Evolutionary conservation across 441 rosid genomes (phyloP).

Genomic region (Populus tomentosa): DNA sequence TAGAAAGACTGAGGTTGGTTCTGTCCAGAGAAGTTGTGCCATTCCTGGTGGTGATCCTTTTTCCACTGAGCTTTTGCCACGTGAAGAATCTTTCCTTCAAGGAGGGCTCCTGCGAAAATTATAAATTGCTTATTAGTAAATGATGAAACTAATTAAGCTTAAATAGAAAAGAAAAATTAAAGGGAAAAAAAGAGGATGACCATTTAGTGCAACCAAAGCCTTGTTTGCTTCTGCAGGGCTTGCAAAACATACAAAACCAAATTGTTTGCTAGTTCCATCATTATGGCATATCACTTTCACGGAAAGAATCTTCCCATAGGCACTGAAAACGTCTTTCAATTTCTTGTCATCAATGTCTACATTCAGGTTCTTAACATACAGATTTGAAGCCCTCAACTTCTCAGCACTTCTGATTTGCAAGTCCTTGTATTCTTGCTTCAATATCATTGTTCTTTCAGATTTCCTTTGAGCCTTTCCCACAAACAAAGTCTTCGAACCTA

Average conservation of each 20-base stretch:
- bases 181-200: constrained; percentile 15
- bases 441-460: constrained; percentile 52
- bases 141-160: constrained; percentile 10
- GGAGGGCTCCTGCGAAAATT: constrained; percentile 31
- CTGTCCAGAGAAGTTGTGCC: constrained; percentile 26
- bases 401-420: constrained; percentile 12
- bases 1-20: constrained; percentile 8
- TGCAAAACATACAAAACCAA: constrained; percentile 73
- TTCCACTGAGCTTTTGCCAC: constrained; percentile 60
- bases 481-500: constrained; percentile 55
- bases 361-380: constrained; percentile 62
- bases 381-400: constrained; percentile 35
- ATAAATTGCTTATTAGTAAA: constrained; percentile 3
- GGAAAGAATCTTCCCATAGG: constrained; percentile 45
- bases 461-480: constrained; percentile 62
- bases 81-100: constrained; percentile 42
- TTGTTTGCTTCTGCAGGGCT: constrained; percentile 42
- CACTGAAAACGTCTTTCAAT: constrained; percentile 40
- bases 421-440: constrained; percentile 27
- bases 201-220: constrained; percentile 40
- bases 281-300: constrained; percentile 48
- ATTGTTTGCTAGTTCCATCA: constrained; percentile 54
- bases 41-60: constrained; percentile 35
- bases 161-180: neutral
- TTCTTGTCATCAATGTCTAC: constrained; percentile 36